Evolutionary conservation across 306 rosid species (phyloP).

Genomic region (Lathyrus sativus): DNA sequence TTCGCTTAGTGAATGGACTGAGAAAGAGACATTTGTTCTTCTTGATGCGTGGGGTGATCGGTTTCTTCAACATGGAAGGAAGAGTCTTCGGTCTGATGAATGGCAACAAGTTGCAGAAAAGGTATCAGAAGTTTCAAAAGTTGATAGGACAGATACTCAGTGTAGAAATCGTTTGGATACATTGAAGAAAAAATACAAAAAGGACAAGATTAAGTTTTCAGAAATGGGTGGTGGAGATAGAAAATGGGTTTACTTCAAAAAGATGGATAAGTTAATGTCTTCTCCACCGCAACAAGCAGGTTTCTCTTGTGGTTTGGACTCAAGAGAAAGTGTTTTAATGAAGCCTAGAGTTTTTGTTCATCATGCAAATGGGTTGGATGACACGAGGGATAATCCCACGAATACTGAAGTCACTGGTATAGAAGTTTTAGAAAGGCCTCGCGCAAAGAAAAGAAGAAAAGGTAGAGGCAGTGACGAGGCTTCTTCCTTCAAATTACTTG

Average conservation of each 20-base stretch:
- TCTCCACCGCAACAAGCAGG: slow-evolving; percentile 61
- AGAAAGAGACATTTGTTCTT: slow-evolving; percentile 72
- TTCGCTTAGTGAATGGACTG: slow-evolving; percentile 79
- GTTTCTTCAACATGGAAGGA: slow-evolving; percentile 81
- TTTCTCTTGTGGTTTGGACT: slow-evolving; percentile 74
- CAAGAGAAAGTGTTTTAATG: slow-evolving; percentile 66
- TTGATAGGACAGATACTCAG: slow-evolving; percentile 78
- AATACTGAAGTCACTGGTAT: slow-evolving; percentile 59
- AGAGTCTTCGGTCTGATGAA: slow-evolving; percentile 88
- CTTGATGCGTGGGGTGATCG: slow-evolving; percentile 87
- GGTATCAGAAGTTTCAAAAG: slow-evolving; percentile 75
- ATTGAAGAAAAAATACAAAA: slow-evolving; percentile 85
- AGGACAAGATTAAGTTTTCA: slow-evolving; percentile 65
- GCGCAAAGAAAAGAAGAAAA: slow-evolving; percentile 60
- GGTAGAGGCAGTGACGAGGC: slow-evolving; percentile 50
- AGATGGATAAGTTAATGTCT: slow-evolving; percentile 73
- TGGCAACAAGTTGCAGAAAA: slow-evolving; percentile 92
- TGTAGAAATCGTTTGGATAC: slow-evolving; percentile 88
- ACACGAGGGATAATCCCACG: slow-evolving; percentile 77
- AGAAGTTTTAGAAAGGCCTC: slow-evolving; percentile 62
- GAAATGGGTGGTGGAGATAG: slow-evolving; percentile 45
- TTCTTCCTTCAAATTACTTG: slow-evolving; percentile 72
- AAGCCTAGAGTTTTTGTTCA: slow-evolving; percentile 66
- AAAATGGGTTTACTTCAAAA: slow-evolving; percentile 80
- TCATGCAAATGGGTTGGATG: slow-evolving; percentile 70